Percentiles rank a stretch among this genome's conserved stretches.
Evolutionary conservation across 768 basidiomycete genomes (phyloP).

Genomic region (Psilocybe azurescens): DNA sequence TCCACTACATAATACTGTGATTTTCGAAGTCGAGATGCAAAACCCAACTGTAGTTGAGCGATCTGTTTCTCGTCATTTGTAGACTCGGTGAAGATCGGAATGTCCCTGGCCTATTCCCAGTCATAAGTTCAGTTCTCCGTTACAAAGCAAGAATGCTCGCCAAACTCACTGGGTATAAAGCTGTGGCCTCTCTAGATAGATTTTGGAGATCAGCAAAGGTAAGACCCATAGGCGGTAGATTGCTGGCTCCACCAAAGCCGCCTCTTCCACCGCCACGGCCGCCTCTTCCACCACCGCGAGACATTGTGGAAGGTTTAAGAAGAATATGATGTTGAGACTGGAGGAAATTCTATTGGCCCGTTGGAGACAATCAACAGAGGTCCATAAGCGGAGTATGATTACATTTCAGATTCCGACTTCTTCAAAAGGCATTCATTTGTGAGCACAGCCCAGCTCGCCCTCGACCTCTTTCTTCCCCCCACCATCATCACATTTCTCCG

Average conservation of each 20-base stretch:
- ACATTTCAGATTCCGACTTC: slow-evolving; percentile 46
- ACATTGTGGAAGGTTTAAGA: slow-evolving; percentile 32
- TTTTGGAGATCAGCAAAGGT: slow-evolving; percentile 81
- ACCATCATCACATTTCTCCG: slow-evolving; percentile 33
- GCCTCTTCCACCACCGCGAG: slow-evolving; percentile 44
- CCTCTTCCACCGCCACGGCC: slow-evolving; percentile 52
- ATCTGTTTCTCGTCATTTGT: slow-evolving; percentile 69
- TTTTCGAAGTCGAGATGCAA: slow-evolving; percentile 64
- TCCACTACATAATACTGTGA: slow-evolving; percentile 82
- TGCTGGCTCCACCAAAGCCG: slow-evolving; percentile 56
- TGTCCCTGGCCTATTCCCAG: slow-evolving; percentile 58
- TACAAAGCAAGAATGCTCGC: slow-evolving; percentile 22
- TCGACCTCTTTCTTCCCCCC: slow-evolving; percentile 38
- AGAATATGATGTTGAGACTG: slow-evolving; percentile 10
- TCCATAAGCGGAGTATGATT: slow-evolving; percentile 25
- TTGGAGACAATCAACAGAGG: slow-evolving; percentile 21
- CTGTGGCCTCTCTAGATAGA: slow-evolving; percentile 76
- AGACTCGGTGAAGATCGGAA: slow-evolving; percentile 74
- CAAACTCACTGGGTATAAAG: slow-evolving; percentile 78
- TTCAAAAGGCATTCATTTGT: slow-evolving; percentile 25
- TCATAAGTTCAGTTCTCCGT: slow-evolving; percentile 27
- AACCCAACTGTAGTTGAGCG: slow-evolving; percentile 69
- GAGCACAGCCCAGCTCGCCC: slow-evolving; percentile 29
- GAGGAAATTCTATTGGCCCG: slow-evolving; percentile 8
- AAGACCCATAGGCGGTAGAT: slow-evolving; percentile 77